A percentile compares a stretch with the other conserved stretches of the same genome.
Conservation (phyloP, 2,329 filamentous ascomycete species). For the Diaporthe ilicicola region DNA sequence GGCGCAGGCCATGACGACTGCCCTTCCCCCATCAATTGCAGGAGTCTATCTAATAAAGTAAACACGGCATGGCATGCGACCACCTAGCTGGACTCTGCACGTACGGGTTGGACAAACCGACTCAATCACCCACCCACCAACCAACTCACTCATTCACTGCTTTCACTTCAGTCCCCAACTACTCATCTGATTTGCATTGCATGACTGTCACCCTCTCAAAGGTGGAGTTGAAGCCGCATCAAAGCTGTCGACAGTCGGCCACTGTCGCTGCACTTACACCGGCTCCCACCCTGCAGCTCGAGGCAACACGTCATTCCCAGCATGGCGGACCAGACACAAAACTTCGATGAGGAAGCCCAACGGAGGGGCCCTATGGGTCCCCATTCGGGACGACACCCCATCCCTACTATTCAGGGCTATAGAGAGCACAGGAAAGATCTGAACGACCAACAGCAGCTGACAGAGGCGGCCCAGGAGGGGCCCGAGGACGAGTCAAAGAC, state of each 20-base stretch:
- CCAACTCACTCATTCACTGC: too few relatives aligned
- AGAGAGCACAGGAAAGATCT: constrained; percentile 55
- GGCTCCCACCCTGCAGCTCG: background rate
- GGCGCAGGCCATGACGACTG: background rate
- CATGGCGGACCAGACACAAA: constrained; percentile 49
- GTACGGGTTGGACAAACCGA: too few relatives aligned
- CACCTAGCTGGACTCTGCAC: background rate
- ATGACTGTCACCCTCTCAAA: background rate
- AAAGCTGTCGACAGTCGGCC: background rate
- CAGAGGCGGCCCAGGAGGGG: constrained; percentile 40
- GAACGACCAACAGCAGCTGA: constrained; percentile 47
- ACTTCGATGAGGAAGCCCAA: constrained; percentile 43
- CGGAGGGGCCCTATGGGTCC: constrained; percentile 48
- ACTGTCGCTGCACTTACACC: background rate
- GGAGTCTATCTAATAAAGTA: too few relatives aligned
- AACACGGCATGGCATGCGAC: background rate
- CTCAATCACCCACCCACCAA: too few relatives aligned
- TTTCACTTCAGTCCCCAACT: background rate
- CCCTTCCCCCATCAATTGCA: background rate
- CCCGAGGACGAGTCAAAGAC: constrained; percentile 47
- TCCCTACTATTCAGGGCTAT: constrained; percentile 60
- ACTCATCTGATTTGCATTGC: background rate
- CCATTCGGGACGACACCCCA: constrained; percentile 52
- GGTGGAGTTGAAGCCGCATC: background rate
- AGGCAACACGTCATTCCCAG: constrained; percentile 10